Percentiles rank a stretch among this genome's conserved stretches.
These are phyloP conservation scores for Pontederia paniculata DNA, from an alignment of 176 grass and related monocot species.

Conservation along the genomic window DNA sequence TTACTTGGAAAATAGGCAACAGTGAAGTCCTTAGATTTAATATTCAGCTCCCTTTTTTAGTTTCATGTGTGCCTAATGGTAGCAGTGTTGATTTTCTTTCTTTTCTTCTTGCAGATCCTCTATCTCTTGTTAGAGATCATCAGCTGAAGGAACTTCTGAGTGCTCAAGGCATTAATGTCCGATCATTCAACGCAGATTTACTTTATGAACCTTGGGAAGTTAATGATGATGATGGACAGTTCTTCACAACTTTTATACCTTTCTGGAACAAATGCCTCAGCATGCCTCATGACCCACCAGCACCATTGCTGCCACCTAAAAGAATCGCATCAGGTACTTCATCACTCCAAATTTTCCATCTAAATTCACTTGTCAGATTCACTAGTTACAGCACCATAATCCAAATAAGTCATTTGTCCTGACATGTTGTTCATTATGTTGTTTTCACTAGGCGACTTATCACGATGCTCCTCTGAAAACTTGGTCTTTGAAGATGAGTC, in stretches of 20 bases:
- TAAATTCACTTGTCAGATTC: neutral
- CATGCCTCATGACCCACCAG: slow-evolving; percentile 66
- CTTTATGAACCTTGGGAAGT: slow-evolving; percentile 94
- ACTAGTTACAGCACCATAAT: too few relatives aligned
- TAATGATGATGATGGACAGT: slow-evolving; percentile 43
- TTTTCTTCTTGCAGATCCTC: slow-evolving; percentile 53
- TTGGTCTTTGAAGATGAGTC: slow-evolving; percentile 76
- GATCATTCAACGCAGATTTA: slow-evolving; percentile 80
- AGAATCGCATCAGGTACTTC: slow-evolving; percentile 57
- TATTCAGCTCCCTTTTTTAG: too few relatives aligned
- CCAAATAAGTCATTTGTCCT: neutral
- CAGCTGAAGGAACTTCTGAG: slow-evolving; percentile 61
- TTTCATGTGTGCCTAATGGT: too few relatives aligned
- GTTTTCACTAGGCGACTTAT: slow-evolving; percentile 45
- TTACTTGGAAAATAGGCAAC: too few relatives aligned
- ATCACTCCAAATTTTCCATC: neutral
- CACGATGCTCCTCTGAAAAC: slow-evolving; percentile 55
- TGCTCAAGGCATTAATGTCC: slow-evolving; percentile 53
- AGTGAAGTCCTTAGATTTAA: too few relatives aligned
- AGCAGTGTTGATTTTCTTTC: neutral
- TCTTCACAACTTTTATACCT: slow-evolving; percentile 64
- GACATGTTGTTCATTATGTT: neutral
- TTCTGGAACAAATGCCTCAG: slow-evolving; percentile 97
- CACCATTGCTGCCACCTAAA: slow-evolving; percentile 83
- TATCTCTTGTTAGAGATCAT: slow-evolving; percentile 84